Percentiles rank a stretch among this genome's conserved stretches.
Conservation (phyloP, 2,329 filamentous ascomycete species). For the Aspergillus ruber region DNA sequence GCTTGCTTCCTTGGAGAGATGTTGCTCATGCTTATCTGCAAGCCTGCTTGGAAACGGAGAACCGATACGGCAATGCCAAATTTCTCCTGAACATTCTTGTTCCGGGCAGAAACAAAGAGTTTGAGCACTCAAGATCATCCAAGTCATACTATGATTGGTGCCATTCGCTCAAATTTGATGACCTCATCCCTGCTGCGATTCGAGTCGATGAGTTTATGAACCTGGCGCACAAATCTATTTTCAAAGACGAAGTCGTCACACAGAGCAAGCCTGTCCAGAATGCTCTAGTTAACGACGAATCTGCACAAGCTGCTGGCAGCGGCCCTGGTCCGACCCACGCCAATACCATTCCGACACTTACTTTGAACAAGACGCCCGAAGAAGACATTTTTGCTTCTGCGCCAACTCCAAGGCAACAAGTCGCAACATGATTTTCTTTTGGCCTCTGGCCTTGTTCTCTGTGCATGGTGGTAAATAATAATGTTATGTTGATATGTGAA, state of each 20-base stretch:
- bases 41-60: constrained; percentile 68
- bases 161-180: constrained; percentile 56
- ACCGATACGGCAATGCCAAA: constrained; percentile 89
- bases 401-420: constrained; percentile 15
- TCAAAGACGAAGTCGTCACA: constrained; percentile 2
- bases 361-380: constrained; percentile 15
- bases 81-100: constrained; percentile 80
- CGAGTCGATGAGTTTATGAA: constrained; percentile 57
- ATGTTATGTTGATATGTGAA: too few relatives aligned
- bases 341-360: not conserved
- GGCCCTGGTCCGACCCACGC: not conserved
- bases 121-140: constrained; percentile 55
- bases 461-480: too few relatives aligned
- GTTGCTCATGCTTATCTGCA: constrained; percentile 71
- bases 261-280: not conserved
- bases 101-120: constrained; percentile 62
- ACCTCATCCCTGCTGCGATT: constrained; percentile 58
- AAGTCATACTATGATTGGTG: constrained; percentile 69
- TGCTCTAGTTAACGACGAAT: not conserved
- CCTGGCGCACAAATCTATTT: constrained; percentile 20
- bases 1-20: constrained; percentile 66
- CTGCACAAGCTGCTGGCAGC: not conserved
- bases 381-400: constrained; percentile 13
- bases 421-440: constrained; percentile 12
- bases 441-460: too few relatives aligned